Evolutionary conservation across 164 flowering plant species (phyloP), one percentile per base, ranked within the genome.

Genomic region (Magnolia kwangsiensis): DNA sequence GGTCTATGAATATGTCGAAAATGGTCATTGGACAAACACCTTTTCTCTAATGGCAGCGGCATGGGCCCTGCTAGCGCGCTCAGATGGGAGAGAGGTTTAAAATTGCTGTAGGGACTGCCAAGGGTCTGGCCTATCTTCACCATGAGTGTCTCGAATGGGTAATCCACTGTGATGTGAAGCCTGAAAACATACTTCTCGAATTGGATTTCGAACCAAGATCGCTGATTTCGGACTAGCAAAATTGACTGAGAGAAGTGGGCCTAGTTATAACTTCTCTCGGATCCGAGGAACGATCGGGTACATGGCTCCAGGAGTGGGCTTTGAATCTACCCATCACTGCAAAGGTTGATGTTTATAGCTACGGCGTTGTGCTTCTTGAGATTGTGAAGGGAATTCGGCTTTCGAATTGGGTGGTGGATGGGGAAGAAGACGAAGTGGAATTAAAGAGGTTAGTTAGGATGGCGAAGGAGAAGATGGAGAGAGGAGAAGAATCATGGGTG

Each of bases 1-100:
- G 37, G 84, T 81, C 16, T 81, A 78, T 49, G 87, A 85, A 68
- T 80, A 82, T 80, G 69, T 82, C 69, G 84, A 83, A 59, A 50
- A 73, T 37, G 84, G 1, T 83, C 87, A 4, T 58, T 85, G 37
- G 86, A 81, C 23, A 70, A 75, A 20, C 76, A 77, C 66, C 51
- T 83, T 3, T 51, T 65, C 24, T 50, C 71, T 5, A 49, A 72
- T 50, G 29, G 37, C 16, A 20, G 20, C 55, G 72, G 73, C 71
- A 71, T 80, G 0, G 84, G 73, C 19, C 71, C 64, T 6, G 0
- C 18, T 50, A 50, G n/a, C 7, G 50, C 6, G 9, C 61, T 75
- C 27, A 50, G 45, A 49, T 80, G 81, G 81, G 68, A 72, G 7
- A 67, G 20, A 72, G 81, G 69, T 72, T 58, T 8, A 72, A 68